Evolutionary conservation across 2,329 filamentous ascomycete genomes (phyloP).

Genomic region (Aspergillus novofumigatus): DNA sequence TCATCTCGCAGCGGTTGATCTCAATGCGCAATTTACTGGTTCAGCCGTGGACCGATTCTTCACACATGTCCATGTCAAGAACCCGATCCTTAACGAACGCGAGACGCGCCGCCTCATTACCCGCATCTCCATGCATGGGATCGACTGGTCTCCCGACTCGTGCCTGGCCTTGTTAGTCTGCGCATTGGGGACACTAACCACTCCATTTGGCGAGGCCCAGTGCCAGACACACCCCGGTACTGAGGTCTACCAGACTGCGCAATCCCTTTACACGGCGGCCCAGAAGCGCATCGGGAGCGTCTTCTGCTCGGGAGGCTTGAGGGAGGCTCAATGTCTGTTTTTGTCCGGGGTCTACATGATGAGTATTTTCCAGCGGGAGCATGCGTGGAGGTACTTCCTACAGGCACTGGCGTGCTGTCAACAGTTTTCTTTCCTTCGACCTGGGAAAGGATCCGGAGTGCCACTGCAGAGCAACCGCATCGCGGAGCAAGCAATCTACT

Average conservation of each 20-base stretch:
- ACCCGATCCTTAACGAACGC: constrained; percentile 2
- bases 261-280: background rate
- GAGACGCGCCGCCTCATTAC: no score
- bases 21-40: no score
- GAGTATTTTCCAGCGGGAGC: background rate
- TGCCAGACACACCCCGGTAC: no score
- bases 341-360: constrained; percentile 2
- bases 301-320: background rate
- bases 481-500: background rate
- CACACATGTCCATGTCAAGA: constrained; percentile 3
- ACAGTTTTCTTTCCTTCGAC: background rate
- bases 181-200: background rate
- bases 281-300: constrained; percentile 1
- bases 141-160: constrained; percentile 1
- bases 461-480: background rate
- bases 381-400: constrained; percentile 4
- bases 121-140: no score
- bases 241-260: no score
- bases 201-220: no score
- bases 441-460: no score
- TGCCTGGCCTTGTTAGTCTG: constrained; percentile 4
- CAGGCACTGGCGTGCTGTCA: background rate
- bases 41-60: background rate
- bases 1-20: no score
- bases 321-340: constrained; percentile 5